Evolutionary conservation across 345 rosid species (phyloP).

Genomic region (Rubroshorea leprosula): DNA sequence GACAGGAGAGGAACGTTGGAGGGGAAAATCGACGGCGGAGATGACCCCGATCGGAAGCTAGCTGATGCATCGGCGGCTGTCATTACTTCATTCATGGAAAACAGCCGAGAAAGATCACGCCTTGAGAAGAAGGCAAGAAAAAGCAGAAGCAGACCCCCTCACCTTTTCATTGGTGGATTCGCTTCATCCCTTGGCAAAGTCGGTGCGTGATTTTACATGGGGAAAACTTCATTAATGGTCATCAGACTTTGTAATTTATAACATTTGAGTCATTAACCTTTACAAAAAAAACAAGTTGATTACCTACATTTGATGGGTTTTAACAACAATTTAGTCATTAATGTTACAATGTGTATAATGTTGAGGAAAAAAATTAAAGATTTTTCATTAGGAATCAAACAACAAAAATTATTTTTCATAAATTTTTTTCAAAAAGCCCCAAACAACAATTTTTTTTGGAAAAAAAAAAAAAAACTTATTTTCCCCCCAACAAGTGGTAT

Average conservation of each 20-base stretch:
- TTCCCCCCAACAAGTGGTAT: too few relatives aligned
- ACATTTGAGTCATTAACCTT: not conserved
- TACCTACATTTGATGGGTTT: too few relatives aligned
- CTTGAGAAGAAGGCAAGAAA: not conserved
- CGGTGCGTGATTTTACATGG: not conserved
- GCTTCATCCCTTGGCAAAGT: not conserved
- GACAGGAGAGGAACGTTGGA: slow-evolving; percentile 40
- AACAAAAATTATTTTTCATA: too few relatives aligned
- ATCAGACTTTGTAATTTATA: not conserved
- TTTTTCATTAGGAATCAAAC: too few relatives aligned
- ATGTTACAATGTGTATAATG: too few relatives aligned
- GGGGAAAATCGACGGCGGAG: slow-evolving; percentile 26
- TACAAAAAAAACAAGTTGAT: too few relatives aligned
- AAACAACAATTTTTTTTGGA: too few relatives aligned
- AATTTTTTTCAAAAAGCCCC: too few relatives aligned
- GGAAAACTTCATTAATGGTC: not conserved
- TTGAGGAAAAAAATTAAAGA: too few relatives aligned
- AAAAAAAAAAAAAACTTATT: too few relatives aligned
- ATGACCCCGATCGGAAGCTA: slow-evolving; percentile 27
- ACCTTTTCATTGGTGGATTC: not conserved
- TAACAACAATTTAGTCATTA: too few relatives aligned
- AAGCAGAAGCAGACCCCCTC: not conserved
- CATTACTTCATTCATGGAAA: slow-evolving; percentile 41
- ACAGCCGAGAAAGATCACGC: too few relatives aligned
- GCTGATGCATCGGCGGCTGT: slow-evolving; percentile 42